A percentile compares a stretch with the other conserved stretches of the same genome.
Conservation (phyloP, 176 grass and related monocot genomes). For the Oryza coarctata region DNA sequence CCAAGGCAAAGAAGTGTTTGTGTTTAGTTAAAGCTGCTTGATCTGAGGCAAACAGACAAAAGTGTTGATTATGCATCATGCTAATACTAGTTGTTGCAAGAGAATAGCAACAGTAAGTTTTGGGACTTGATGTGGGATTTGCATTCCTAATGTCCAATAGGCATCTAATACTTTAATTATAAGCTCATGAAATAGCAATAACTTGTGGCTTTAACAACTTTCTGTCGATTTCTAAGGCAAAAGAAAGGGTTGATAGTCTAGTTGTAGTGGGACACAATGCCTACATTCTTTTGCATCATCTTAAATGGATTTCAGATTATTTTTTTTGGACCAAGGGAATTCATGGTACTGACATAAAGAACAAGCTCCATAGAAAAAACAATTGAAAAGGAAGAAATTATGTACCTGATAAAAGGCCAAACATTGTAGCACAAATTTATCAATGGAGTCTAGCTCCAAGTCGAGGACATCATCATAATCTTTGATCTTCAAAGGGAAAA, state of each 20-base stretch:
- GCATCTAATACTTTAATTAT: background rate
- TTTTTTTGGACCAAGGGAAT: constrained; percentile 20
- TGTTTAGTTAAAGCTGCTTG: constrained; percentile 17
- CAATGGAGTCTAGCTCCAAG: constrained; percentile 96
- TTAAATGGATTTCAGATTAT: constrained; percentile 27
- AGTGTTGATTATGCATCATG: background rate
- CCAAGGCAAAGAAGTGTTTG: background rate
- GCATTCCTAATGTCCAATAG: background rate
- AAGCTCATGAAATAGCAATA: background rate
- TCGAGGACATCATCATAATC: constrained; percentile 92
- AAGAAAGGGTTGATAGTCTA: background rate
- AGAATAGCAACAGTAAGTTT: background rate
- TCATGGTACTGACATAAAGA: constrained; percentile 20
- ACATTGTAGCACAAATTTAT: constrained; percentile 99
- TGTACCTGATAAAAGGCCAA: constrained; percentile 94
- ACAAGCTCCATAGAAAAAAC: background rate
- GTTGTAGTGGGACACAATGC: constrained; percentile 16
- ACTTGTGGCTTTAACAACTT: background rate
- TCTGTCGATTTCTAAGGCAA: background rate
- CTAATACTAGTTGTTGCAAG: background rate
- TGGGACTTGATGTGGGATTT: background rate
- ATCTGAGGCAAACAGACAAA: constrained; percentile 11
- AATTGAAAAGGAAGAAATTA: constrained; percentile 1
- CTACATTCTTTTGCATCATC: constrained; percentile 29
- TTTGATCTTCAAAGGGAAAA: constrained; percentile 62